These are phyloP conservation scores for Suillus fuscotomentosus DNA, from an alignment of 768 basidiomycete species.

Conservation along the genomic window DNA sequence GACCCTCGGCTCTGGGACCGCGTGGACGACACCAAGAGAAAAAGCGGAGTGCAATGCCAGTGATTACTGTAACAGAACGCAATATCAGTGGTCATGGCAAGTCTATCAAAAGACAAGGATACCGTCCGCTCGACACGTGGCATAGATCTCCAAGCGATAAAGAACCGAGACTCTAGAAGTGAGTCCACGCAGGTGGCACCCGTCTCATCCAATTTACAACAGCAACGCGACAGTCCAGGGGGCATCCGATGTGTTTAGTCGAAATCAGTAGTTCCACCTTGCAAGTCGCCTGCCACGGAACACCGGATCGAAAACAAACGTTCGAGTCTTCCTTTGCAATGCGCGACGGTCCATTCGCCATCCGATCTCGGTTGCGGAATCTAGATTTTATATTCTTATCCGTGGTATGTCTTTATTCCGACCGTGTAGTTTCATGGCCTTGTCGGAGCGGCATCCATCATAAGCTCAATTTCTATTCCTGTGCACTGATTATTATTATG, in stretches of 20 bases:
- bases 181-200: too few species aligned
- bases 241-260: too few species aligned
- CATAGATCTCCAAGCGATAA: neutral
- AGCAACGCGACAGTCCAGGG: too few species aligned
- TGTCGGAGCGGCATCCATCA: neutral
- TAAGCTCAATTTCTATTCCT: too few species aligned
- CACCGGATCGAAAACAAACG: too few species aligned
- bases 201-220: too few species aligned
- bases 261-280: too few species aligned
- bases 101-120: neutral
- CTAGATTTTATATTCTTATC: conserved; percentile 13
- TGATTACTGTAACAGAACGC: neutral
- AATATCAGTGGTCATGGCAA: neutral
- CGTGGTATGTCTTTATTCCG: too few species aligned
- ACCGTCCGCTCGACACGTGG: neutral
- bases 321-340: neutral
- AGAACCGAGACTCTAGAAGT: neutral
- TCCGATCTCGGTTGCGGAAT: neutral
- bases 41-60: neutral
- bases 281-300: too few species aligned
- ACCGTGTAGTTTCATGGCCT: too few species aligned
- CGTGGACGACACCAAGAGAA: neutral
- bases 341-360: neutral
- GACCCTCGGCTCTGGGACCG: neutral
- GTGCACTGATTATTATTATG: too few species aligned